Percentiles rank a stretch among this genome's conserved stretches.
Evolutionary conservation across 2,329 filamentous ascomycete species (phyloP).

Genomic region (Diaporthe eres): DNA sequence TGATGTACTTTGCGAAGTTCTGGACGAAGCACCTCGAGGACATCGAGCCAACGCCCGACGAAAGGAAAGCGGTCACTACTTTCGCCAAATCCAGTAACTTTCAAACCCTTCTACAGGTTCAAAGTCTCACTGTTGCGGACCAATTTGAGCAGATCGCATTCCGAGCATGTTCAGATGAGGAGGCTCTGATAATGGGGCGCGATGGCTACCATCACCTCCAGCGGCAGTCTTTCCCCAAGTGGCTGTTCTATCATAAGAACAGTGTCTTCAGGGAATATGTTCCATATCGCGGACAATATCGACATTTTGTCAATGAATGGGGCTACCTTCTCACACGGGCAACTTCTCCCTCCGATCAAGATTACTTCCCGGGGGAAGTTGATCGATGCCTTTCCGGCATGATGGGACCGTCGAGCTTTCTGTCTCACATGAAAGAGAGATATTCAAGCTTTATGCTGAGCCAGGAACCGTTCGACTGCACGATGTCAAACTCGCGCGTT

Average conservation of each 20-base stretch:
- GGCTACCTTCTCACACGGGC: neutral
- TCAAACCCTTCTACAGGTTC: neutral
- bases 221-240: neutral
- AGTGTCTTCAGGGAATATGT: neutral
- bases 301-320: neutral
- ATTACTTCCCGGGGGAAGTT: neutral
- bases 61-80: neutral
- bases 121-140: neutral
- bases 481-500: neutral
- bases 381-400: neutral
- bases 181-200: neutral
- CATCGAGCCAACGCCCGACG: neutral
- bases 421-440: neutral
- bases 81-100: neutral
- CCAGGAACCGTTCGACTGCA: neutral
- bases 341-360: neutral
- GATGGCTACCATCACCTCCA: neutral
- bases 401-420: neutral
- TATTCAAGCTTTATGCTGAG: neutral
- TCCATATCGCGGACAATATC: neutral
- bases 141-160: neutral
- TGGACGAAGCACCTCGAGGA: neutral
- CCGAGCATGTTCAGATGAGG: accelerated
- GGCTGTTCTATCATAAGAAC: neutral
- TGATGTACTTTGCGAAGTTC: neutral